A percentile compares a stretch with the other conserved stretches of the same genome.
Conservation (phyloP, 768 basidiomycete species). For the Serendipita sp. region DNA sequence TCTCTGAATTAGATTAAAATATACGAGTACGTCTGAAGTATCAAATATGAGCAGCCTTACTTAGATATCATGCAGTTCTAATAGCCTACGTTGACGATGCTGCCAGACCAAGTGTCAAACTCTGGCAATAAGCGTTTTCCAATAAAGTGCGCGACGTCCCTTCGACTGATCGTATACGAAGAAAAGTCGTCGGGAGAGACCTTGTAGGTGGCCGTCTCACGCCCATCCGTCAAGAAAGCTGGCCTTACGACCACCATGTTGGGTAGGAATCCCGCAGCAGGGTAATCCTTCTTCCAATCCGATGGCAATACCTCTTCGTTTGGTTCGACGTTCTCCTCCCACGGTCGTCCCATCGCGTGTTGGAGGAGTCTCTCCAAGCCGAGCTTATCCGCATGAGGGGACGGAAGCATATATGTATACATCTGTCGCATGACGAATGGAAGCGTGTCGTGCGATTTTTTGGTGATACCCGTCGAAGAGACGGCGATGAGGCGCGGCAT, state of each 20-base stretch:
- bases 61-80: neutral
- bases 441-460: conserved; percentile 27
- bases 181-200: neutral
- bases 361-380: conserved; percentile 31
- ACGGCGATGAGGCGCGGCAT: conserved; percentile 36
- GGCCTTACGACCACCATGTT: conserved; percentile 34
- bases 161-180: conserved; percentile 38
- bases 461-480: conserved; percentile 37
- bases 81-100: neutral
- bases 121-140: conserved; percentile 21
- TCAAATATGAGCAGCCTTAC: neutral
- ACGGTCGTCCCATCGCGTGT: conserved; percentile 12
- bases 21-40: too few relatives aligned
- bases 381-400: conserved; percentile 45
- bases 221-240: conserved; percentile 43
- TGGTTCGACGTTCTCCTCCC: conserved; percentile 13
- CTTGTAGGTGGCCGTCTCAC: conserved; percentile 14
- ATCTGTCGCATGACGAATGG: conserved; percentile 34
- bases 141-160: conserved; percentile 52
- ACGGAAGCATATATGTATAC: conserved; percentile 29
- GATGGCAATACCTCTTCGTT: conserved; percentile 27
- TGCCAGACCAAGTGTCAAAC: neutral
- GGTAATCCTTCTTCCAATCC: conserved; percentile 35
- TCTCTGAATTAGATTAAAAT: neutral
- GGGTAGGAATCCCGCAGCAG: conserved; percentile 28